A percentile compares a stretch with the other conserved stretches of the same genome.
phyloP scores from a whole-genome alignment of 1,284 basidiomycete genomes.

The Volvariella surrecta region DNA sequence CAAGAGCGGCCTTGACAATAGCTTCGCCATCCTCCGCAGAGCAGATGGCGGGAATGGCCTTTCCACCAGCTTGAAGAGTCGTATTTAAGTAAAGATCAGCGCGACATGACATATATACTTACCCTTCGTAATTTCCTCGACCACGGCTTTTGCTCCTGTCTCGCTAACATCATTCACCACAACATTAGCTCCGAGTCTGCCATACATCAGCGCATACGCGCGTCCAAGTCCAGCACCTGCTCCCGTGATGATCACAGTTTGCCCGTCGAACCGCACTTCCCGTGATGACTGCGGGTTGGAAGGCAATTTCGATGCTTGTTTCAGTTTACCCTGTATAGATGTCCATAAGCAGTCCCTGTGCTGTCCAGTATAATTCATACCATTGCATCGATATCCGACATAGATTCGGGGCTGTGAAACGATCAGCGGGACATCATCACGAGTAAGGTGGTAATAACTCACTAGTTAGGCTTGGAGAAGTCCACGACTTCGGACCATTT shows the following conservation, averaged over 20 bases:
- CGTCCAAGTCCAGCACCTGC: conserved; percentile 91
- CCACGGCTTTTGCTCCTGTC: conserved; percentile 78
- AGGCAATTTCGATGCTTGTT: conserved; percentile 58
- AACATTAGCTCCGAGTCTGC: conserved; percentile 87
- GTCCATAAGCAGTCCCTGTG: background rate
- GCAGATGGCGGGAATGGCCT: conserved; percentile 78
- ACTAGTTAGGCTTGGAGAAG: conserved; percentile 76
- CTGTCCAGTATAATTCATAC: conserved; percentile 24
- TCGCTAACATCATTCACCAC: conserved; percentile 95
- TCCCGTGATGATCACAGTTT: conserved; percentile 94
- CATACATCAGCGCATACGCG: conserved; percentile 89
- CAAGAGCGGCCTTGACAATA: conserved; percentile 83
- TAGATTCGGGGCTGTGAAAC: conserved; percentile 47
- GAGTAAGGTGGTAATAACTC: conserved; percentile 17
- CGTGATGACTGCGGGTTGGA: conserved; percentile 69
- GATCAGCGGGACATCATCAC: conserved; percentile 7
- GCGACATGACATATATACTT: conserved; percentile 11
- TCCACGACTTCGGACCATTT: conserved; percentile 80
- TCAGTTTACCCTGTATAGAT: conserved; percentile 48
- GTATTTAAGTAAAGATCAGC: conserved; percentile 1
- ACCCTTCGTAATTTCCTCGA: conserved; percentile 82
- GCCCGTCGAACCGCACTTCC: conserved; percentile 76
- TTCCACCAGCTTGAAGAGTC: conserved; percentile 68
- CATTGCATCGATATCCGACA: conserved; percentile 64
- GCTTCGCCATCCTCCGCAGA: conserved; percentile 90